Evolutionary conservation across 805 yeast genomes (phyloP), one percentile per base, ranked within the genome.

Genomic region (Monosporozyma siamensis): DNA sequence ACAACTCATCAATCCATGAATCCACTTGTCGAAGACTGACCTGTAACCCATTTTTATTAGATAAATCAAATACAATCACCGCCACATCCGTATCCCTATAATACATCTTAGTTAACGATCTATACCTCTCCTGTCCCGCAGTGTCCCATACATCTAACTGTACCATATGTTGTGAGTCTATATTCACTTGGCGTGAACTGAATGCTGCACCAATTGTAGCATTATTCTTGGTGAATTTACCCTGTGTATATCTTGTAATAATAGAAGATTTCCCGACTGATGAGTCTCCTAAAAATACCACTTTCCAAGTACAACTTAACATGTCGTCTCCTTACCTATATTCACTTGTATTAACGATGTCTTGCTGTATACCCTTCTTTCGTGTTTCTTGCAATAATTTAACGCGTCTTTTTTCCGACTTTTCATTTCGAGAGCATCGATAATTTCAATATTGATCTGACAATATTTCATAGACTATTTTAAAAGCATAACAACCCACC

Each of bases 181-280:
- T 55, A 15, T 74, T 71, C 37, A 82, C 74, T 3, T 78, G 69
- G 55, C 80, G 88, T 1, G 90, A 81, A 41, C 81, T 67, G 59
- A 82, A 83, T 2, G 92, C 94, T 1, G 94, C 94, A 1, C 94
- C 92, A 43, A 83, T 83, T 1, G 94, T 83, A 20, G 89, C 82
- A 61, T 82, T 88, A 48, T 83, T 72, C 50, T 78, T 84, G 46
- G 80, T 82, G 62, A 83, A 83, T 17, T 81, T 74, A 51, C 82
- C 80, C 55, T 82, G 80, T 23, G 80, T 84, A 49, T 81, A 81
- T 44, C 90, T 65, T 48, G 77, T 78, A 6, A 79, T 83, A 6
- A 80, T 71, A 0, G 84, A 77, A 0, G 80, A 72, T 54, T 79
- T 79, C 30, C 86, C 85, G 34, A 78, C 85, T 1, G 84, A 82